Evolutionary conservation across 2,329 filamentous ascomycete species (phyloP).

Genomic region (Cordyceps pruinosa): DNA sequence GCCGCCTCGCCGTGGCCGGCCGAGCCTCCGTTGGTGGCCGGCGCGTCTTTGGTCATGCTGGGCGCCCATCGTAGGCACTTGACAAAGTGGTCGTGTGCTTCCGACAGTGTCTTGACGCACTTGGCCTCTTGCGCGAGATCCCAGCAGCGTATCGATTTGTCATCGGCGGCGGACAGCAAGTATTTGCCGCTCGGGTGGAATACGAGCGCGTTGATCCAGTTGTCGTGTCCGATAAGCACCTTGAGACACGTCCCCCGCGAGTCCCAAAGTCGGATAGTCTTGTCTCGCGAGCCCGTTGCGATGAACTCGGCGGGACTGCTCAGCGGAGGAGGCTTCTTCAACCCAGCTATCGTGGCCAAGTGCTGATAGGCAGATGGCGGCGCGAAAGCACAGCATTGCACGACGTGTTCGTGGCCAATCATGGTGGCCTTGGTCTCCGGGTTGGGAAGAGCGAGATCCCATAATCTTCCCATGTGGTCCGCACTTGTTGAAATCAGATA

Average conservation of each 20-base stretch:
- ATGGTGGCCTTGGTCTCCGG: conserved; percentile 72
- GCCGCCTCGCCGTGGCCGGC: conserved; percentile 22
- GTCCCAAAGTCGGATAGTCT: conserved; percentile 87
- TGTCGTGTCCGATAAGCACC: conserved; percentile 81
- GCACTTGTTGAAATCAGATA: conserved; percentile 78
- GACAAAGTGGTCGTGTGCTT: conserved; percentile 78
- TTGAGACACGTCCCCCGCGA: conserved; percentile 76
- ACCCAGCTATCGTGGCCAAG: conserved; percentile 67
- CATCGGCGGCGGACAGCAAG: conserved; percentile 76
- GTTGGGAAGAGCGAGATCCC: conserved; percentile 64
- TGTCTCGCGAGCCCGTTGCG: conserved; percentile 83
- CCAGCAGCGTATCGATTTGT: conserved; percentile 92
- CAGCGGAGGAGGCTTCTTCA: conserved; percentile 72
- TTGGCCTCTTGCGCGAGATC: conserved; percentile 85
- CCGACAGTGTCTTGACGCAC: conserved; percentile 73
- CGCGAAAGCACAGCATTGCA: conserved; percentile 82
- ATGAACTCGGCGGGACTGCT: conserved; percentile 78
- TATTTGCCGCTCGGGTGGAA: conserved; percentile 94
- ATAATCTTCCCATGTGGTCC: conserved; percentile 74
- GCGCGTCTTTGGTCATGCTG: conserved; percentile 56
- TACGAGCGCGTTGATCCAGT: conserved; percentile 80
- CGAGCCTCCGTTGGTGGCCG: conserved; percentile 20
- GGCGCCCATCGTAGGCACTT: conserved; percentile 86
- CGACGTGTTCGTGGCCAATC: conserved; percentile 76
- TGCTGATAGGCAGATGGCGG: conserved; percentile 72